phyloP scores from a whole-genome alignment of 192 early-diverging fungal species.

The Rhizoclosmatium globosum region DNA sequence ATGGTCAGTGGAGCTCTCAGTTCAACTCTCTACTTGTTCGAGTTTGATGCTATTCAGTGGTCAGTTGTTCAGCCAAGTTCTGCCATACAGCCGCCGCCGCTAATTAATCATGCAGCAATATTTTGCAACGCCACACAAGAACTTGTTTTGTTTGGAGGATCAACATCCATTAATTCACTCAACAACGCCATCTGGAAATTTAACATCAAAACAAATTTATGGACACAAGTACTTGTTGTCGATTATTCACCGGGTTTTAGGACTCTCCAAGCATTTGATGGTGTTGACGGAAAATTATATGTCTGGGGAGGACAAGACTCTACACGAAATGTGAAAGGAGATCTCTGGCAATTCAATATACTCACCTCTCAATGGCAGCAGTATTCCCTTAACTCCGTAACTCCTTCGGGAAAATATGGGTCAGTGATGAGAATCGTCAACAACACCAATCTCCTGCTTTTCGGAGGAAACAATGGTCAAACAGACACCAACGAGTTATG shows the following conservation, averaged over 20 bases:
- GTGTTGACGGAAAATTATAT: background rate
- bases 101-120: conserved; percentile 11
- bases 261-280: background rate
- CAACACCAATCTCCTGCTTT: conserved; percentile 15
- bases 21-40: conserved; percentile 3
- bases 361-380: background rate
- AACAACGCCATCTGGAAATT: conserved; percentile 9
- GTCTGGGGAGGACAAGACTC: conserved; percentile 29
- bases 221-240: background rate
- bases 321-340: background rate
- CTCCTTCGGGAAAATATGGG: background rate
- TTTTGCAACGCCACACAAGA: background rate
- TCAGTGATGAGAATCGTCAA: conserved; percentile 3
- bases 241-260: background rate
- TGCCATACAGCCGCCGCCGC: background rate
- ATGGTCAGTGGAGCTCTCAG: background rate
- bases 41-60: conserved; percentile 9
- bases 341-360: conserved; percentile 16
- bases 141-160: conserved; percentile 19
- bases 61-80: background rate
- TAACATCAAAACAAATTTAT: background rate
- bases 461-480: conserved; percentile 23
- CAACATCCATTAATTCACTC: background rate
- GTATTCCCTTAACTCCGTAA: background rate
- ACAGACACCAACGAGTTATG: conserved; percentile 13